phyloP scores from a whole-genome alignment of 345 rosid species.

The Acer yangbiense region DNA sequence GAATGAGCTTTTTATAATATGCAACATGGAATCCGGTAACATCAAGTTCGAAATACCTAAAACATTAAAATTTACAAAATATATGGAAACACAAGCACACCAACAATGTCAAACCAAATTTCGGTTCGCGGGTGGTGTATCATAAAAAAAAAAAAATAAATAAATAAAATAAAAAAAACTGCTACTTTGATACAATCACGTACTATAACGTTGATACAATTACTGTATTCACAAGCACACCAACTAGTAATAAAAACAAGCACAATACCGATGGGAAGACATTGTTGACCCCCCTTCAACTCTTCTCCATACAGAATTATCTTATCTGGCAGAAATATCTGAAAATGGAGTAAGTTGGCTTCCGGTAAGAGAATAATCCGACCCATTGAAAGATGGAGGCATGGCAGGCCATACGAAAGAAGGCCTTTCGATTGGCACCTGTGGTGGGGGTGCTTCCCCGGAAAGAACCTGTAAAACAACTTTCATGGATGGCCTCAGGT shows the following conservation, averaged over 20 bases:
- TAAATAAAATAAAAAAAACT: too few species aligned
- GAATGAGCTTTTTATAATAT: too few species aligned
- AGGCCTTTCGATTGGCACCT: conserved; percentile 61
- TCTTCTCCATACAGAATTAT: not conserved
- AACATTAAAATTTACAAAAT: too few species aligned
- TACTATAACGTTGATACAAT: too few species aligned
- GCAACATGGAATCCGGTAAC: too few species aligned
- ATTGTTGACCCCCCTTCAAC: too few species aligned
- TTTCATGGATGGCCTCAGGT: conserved; percentile 70
- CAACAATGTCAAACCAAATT: too few species aligned
- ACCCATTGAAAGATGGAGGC: conserved; percentile 57
- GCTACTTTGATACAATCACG: not conserved
- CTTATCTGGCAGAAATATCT: conserved; percentile 44
- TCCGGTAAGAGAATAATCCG: conserved; percentile 38
- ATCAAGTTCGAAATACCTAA: too few species aligned
- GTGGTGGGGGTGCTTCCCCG: conserved; percentile 55
- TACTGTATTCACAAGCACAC: not conserved
- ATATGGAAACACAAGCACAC: too few species aligned
- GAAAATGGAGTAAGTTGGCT: conserved; percentile 37
- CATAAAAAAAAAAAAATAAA: too few species aligned
- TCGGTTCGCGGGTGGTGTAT: too few species aligned
- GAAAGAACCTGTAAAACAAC: conserved; percentile 61
- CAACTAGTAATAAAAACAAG: not conserved
- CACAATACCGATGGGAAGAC: too few species aligned
- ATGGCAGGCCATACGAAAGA: conserved; percentile 71